Conservation (phyloP, 1,284 basidiomycete genomes). For the Rhodofomes roseus region DNA sequence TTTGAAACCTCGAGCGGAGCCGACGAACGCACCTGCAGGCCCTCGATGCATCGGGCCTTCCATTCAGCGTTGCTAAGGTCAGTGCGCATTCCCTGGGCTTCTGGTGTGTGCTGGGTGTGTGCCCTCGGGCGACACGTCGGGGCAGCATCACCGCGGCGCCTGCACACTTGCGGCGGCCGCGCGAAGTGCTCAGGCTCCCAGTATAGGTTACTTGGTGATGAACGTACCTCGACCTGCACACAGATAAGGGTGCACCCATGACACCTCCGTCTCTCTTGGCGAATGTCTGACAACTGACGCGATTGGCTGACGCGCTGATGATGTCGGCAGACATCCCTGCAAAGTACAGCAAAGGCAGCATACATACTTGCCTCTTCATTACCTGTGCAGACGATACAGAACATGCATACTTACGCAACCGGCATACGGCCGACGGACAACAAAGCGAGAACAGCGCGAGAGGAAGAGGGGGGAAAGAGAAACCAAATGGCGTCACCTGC, state of each 20-base stretch:
- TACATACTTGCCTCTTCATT: constrained; percentile 28
- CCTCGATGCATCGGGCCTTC: no score
- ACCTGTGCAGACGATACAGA: constrained; percentile 19
- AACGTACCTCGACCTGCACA: background rate
- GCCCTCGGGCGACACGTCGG: no score
- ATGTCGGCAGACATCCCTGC: background rate
- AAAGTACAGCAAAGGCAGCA: background rate
- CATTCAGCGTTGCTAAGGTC: no score
- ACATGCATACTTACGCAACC: constrained; percentile 24
- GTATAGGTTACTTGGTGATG: no score
- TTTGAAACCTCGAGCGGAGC: no score
- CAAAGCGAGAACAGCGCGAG: background rate
- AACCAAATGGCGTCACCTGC: background rate
- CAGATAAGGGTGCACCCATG: background rate
- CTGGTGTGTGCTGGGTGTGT: no score
- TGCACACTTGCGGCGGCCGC: no score
- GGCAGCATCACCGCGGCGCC: no score
- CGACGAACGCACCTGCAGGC: no score
- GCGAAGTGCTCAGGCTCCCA: no score
- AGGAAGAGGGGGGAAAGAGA: background rate
- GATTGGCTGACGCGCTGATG: background rate
- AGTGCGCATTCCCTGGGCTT: no score
- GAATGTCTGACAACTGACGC: background rate
- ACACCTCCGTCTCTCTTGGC: background rate
- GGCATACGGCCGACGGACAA: constrained; percentile 4